phyloP scores from a whole-genome alignment of 192 early-diverging fungal genomes.

The Radiomyces spectabilis region DNA sequence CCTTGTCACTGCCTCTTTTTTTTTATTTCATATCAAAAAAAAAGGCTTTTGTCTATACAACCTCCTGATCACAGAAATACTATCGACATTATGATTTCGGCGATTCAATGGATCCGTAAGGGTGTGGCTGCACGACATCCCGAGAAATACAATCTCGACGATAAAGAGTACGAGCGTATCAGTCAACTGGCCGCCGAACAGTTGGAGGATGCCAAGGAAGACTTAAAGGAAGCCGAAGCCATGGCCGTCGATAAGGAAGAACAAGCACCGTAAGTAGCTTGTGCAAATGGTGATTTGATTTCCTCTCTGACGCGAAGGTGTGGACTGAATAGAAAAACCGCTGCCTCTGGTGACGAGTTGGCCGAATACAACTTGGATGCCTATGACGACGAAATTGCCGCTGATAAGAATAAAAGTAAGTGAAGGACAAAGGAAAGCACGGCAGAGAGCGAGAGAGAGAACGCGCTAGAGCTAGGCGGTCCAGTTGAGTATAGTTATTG shows the following conservation, averaged over 20 bases:
- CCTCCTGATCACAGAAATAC: too few relatives aligned
- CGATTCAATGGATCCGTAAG: slow-evolving; percentile 87
- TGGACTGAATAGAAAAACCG: neutral
- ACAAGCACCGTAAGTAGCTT: too few relatives aligned
- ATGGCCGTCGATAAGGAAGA: slow-evolving; percentile 24
- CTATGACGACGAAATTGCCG: slow-evolving; percentile 80
- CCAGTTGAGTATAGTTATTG: too few relatives aligned
- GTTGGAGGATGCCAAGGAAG: slow-evolving; percentile 55
- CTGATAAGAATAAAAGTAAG: slow-evolving; percentile 28
- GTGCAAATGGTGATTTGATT: too few relatives aligned
- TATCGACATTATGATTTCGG: slow-evolving; percentile 71
- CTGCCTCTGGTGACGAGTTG: slow-evolving; percentile 40
- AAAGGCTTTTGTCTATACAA: too few relatives aligned
- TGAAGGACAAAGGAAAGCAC: too few relatives aligned
- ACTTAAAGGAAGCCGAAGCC: slow-evolving; percentile 45
- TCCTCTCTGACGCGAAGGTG: too few relatives aligned
- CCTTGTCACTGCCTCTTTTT: too few relatives aligned
- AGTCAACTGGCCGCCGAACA: slow-evolving; percentile 58
- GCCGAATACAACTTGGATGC: slow-evolving; percentile 87
- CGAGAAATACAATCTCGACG: slow-evolving; percentile 72
- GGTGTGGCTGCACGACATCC: slow-evolving; percentile 85
- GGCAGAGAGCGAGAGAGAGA: too few relatives aligned
- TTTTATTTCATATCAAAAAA: neutral
- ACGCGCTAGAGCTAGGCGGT: too few relatives aligned
- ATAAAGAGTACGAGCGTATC: slow-evolving; percentile 84